These are phyloP conservation scores for Suhomyces wounanorum DNA, from an alignment of 1,139 yeast genomes.

Conservation along the genomic window DNA sequence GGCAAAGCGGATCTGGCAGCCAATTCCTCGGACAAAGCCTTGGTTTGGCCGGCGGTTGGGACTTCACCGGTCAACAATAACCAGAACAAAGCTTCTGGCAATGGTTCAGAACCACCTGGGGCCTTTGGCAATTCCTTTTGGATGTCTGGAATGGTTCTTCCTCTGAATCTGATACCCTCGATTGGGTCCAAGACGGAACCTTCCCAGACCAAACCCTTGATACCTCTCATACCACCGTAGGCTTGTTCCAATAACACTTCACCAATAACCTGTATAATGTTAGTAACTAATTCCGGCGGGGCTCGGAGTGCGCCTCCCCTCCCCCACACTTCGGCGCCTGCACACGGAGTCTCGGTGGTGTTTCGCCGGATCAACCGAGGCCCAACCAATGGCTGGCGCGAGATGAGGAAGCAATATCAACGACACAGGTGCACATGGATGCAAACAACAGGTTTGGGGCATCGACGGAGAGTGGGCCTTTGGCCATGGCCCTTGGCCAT, in stretches of 20 bases:
- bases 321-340: slow-evolving; percentile 13
- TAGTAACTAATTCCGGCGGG: slow-evolving; percentile 7
- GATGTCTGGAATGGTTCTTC: slow-evolving; percentile 94
- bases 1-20: slow-evolving; percentile 87
- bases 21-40: slow-evolving; percentile 75
- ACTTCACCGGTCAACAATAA: slow-evolving; percentile 87
- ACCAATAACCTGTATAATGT: slow-evolving; percentile 60
- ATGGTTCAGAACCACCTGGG: slow-evolving; percentile 80
- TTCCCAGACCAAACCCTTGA: slow-evolving; percentile 98
- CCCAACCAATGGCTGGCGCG: neutral
- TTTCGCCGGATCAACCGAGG: slow-evolving; percentile 8
- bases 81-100: slow-evolving; percentile 95
- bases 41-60: slow-evolving; percentile 76
- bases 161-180: slow-evolving; percentile 98
- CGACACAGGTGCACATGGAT: neutral
- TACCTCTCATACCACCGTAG: slow-evolving; percentile 99
- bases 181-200: slow-evolving; percentile 98
- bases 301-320: slow-evolving; percentile 7
- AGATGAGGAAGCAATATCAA: neutral
- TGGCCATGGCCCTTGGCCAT: no score
- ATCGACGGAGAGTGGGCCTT: neutral
- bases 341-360: slow-evolving; percentile 7
- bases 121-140: slow-evolving; percentile 92
- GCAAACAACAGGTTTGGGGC: neutral
- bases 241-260: slow-evolving; percentile 95